Conservation (phyloP, 345 rosid genomes). For the Aquilaria yunnanensis region DNA sequence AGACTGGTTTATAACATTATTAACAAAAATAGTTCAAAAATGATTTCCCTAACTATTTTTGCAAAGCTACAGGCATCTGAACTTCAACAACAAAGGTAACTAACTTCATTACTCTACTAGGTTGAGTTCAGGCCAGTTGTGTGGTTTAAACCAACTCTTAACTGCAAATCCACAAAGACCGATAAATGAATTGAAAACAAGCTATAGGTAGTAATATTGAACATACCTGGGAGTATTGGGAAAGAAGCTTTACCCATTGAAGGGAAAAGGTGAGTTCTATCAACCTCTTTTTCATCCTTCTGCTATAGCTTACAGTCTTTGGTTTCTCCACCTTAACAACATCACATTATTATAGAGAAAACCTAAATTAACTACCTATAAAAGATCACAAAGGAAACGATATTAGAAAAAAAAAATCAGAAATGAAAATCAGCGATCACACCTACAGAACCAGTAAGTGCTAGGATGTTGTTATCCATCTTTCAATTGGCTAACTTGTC, state of each 20-base stretch:
- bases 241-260: slow-evolving; percentile 91
- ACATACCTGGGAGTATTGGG: slow-evolving; percentile 73
- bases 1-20: too few relatives aligned
- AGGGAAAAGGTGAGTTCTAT: slow-evolving; percentile 30
- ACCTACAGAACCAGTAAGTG: slow-evolving; percentile 45
- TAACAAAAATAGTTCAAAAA: too few relatives aligned
- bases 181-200: not conserved
- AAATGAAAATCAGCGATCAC: slow-evolving; percentile 25
- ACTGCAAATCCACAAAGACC: too few relatives aligned
- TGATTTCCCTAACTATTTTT: too few relatives aligned
- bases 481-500: slow-evolving; percentile 46
- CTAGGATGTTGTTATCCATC: slow-evolving; percentile 1
- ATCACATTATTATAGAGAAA: too few relatives aligned
- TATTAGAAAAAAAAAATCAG: slow-evolving; percentile 17
- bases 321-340: too few relatives aligned
- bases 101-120: too few relatives aligned
- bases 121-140: too few relatives aligned
- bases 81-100: too few relatives aligned
- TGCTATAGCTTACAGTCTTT: slow-evolving; percentile 16
- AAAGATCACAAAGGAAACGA: slow-evolving; percentile 4
- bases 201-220: not conserved
- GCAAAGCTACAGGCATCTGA: too few relatives aligned
- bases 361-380: too few relatives aligned
- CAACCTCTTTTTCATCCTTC: slow-evolving; percentile 33
- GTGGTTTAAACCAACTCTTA: too few relatives aligned